A percentile compares a stretch with the other conserved stretches of the same genome.
These are phyloP conservation scores for Exophiala spinifera DNA, from an alignment of 2,329 filamentous ascomycete species.

Conservation along the genomic window DNA sequence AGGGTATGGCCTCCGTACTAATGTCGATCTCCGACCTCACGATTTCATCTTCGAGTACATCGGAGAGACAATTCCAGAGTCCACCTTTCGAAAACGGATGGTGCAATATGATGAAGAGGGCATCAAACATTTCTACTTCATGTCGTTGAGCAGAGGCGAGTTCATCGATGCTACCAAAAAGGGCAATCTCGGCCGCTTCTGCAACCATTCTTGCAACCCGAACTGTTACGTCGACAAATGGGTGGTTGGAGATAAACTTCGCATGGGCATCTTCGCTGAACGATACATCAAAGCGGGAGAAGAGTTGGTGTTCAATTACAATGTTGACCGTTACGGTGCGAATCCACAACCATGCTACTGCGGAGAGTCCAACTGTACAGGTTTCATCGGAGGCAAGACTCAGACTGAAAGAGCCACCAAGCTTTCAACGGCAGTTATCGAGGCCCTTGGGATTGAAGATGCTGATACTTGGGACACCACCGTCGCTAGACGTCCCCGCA, in stretches of 20 bases:
- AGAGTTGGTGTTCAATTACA: constrained; percentile 98
- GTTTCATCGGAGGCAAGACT: constrained; percentile 95
- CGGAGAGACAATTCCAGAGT: constrained; percentile 94
- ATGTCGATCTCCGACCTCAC: constrained; percentile 71
- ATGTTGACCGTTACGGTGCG: constrained; percentile 95
- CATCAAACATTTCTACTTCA: constrained; percentile 99
- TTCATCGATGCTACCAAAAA: constrained; percentile 98
- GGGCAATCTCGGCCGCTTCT: constrained; percentile 93
- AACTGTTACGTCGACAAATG: constrained; percentile 99
- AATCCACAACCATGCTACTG: constrained; percentile 98
- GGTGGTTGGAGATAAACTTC: constrained; percentile 94
- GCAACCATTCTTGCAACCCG: constrained; percentile 98
- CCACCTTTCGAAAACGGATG: constrained; percentile 84
- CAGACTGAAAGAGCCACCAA: constrained; percentile 95
- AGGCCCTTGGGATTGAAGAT: constrained; percentile 93
- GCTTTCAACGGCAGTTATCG: constrained; percentile 80
- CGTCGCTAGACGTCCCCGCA: constrained; percentile 83
- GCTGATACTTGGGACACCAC: constrained; percentile 78
- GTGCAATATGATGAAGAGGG: constrained; percentile 90
- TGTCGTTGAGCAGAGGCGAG: constrained; percentile 94
- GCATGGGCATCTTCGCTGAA: constrained; percentile 97
- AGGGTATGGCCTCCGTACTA: constrained; percentile 84
- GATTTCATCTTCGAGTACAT: constrained; percentile 99
- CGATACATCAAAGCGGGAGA: constrained; percentile 82
- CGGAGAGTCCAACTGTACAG: constrained; percentile 88